Evolutionary conservation across 1,284 basidiomycete species (phyloP).

Genomic region (Fistulinella cinereoalba): DNA sequence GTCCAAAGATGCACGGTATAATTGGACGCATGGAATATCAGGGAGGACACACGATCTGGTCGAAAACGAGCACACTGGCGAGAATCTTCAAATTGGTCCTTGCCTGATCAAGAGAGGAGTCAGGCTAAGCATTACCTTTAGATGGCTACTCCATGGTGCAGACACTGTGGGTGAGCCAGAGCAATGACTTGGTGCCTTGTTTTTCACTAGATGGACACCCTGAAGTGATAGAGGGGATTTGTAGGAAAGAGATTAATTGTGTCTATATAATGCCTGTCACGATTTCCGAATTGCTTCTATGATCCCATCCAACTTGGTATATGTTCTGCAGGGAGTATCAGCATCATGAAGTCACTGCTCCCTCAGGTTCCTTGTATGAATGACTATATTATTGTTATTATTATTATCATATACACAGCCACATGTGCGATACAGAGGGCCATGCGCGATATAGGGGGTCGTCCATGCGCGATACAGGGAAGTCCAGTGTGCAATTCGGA

Average conservation of each 20-base stretch:
- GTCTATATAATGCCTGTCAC: constrained; percentile 17
- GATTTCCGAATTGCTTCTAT: constrained; percentile 22
- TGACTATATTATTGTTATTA: no score
- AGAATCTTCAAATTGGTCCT: constrained; percentile 21
- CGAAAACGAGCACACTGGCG: constrained; percentile 33
- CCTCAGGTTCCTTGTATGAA: no score
- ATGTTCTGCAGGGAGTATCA: constrained; percentile 11
- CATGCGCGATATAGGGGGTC: no score
- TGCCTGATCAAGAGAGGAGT: constrained; percentile 50
- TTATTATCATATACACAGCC: no score
- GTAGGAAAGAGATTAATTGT: constrained; percentile 27
- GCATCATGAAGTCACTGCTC: no score
- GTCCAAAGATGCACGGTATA: constrained; percentile 68
- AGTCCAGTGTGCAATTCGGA: no score
- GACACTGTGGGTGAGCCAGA: constrained; percentile 62
- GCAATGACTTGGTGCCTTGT: constrained; percentile 8
- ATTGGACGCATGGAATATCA: constrained; percentile 66
- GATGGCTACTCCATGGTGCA: constrained; percentile 75
- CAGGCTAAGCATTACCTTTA: constrained; percentile 73
- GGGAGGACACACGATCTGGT: constrained; percentile 50
- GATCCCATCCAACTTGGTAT: constrained; percentile 21
- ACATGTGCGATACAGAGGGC: no score
- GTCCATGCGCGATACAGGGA: no score
- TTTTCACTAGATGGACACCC: constrained; percentile 7
- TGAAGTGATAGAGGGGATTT: constrained; percentile 4